phyloP scores from a whole-genome alignment of 1,139 yeast species.

The Yamadazyma aaseri region DNA sequence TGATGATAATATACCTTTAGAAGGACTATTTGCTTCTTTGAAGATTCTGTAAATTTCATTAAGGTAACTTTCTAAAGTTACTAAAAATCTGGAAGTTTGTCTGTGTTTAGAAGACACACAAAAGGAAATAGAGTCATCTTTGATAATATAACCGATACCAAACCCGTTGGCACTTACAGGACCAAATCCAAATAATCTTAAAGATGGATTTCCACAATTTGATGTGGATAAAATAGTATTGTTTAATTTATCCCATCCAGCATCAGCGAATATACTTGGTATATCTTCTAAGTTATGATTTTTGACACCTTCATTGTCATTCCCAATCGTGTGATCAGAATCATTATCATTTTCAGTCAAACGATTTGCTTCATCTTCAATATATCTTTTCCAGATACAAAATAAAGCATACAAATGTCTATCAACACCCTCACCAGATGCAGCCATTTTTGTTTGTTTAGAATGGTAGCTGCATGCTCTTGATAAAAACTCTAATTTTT shows the following conservation, averaged over 20 bases:
- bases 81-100: constrained; percentile 80
- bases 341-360: constrained; percentile 14
- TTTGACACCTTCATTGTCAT: constrained; percentile 11
- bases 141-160: constrained; percentile 88
- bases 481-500: constrained; percentile 59
- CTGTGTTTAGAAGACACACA: constrained; percentile 91
- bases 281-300: constrained; percentile 23
- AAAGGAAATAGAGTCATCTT: constrained; percentile 78
- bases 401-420: constrained; percentile 85
- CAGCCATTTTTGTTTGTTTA: constrained; percentile 63
- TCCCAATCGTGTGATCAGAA: constrained; percentile 25
- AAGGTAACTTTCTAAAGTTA: constrained; percentile 67
- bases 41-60: constrained; percentile 60
- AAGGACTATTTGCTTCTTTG: constrained; percentile 35
- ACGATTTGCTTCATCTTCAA: constrained; percentile 24
- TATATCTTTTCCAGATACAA: constrained; percentile 82
- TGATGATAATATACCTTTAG: constrained; percentile 15
- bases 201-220: constrained; percentile 76
- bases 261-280: constrained; percentile 65
- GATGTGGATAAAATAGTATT: constrained; percentile 46
- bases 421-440: constrained; percentile 83
- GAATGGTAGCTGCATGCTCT: constrained; percentile 74
- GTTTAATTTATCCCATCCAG: constrained; percentile 63
- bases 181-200: constrained; percentile 87
- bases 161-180: constrained; percentile 89